Base-by-base conservation (phyloP, 2,329 filamentous ascomycete genomes). In the Neonectria magnoliae region DNA sequence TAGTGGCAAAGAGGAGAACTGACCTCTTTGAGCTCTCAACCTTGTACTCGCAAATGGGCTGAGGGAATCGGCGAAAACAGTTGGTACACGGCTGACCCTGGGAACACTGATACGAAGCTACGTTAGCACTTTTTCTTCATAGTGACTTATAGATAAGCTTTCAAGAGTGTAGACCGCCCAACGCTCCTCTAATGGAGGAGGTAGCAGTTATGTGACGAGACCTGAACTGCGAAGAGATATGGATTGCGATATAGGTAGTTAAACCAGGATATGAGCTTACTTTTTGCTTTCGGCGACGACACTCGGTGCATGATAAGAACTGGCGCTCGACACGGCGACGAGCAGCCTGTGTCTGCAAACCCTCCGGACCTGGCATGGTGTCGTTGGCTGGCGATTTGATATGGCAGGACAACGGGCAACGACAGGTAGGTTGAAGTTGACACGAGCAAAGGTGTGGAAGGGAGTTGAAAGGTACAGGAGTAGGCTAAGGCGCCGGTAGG, bases 11-110 rank as follows among this genome's bases (percentile, higher is more conserved):
- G 7, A 41, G 27, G 14, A 20, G 10, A 31, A 69, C 68, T 52
- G 1, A 74, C 72, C 54, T 71, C 38, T 65, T 71, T 3, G 72
- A 50, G n/a, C 65, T 47, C 31, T 72, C 77, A n/a, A 62, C 45
- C 38, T 73, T 73, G 61, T 87, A 87, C 67, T 85, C 80, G 72
- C 85, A 87, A 7, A 76, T 69, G 1, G 84, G 84, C 57, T 81
- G 83, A 0, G 85, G 85, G 65, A 84, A 87, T 31, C 85, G 80
- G 41, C 85, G 81, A 25, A 80, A 76, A 67, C 85, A 87, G 69
- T 87, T 86, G 47, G 81, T 81, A 75, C 85, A 87, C 14, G 85
- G 85, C 31, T 84, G 83, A 27, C 82, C 81, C 68, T 86, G 84
- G 68, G 85, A 84, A 71, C 85, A 87, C 85, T 87, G 65, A 41